Evolutionary conservation across 345 rosid species (phyloP).

Genomic region (Aquilaria sinensis): DNA sequence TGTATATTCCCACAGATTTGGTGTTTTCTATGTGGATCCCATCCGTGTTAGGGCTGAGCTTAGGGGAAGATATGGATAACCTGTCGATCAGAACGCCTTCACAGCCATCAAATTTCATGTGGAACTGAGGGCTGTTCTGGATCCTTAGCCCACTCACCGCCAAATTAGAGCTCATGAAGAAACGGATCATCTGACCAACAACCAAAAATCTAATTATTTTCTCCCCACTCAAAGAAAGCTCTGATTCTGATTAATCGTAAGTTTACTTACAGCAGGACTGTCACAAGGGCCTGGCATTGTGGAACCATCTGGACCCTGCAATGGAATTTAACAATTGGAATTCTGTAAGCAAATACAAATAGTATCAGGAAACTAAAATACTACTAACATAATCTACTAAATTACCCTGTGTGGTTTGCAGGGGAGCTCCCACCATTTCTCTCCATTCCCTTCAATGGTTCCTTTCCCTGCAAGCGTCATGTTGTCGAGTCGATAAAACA

Average conservation of each 20-base stretch:
- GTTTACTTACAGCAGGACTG: constrained; percentile 74
- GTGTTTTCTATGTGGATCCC: constrained; percentile 89
- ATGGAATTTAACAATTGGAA: not conserved
- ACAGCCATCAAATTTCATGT: constrained; percentile 96
- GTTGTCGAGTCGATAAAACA: constrained; percentile 65
- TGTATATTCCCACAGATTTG: constrained; percentile 67
- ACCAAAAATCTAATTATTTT: not conserved
- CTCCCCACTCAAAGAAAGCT: not conserved
- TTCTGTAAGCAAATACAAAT: not conserved
- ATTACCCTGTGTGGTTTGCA: constrained; percentile 96
- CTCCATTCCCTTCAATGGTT: constrained; percentile 92
- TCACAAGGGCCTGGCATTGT: constrained; percentile 61
- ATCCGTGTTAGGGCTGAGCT: constrained; percentile 92
- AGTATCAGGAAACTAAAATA: not conserved
- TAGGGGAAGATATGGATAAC: constrained; percentile 70
- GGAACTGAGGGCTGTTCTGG: constrained; percentile 93
- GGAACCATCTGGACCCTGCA: constrained; percentile 68
- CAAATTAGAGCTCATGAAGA: constrained; percentile 92
- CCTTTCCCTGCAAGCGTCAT: constrained; percentile 73
- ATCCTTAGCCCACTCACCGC: constrained; percentile 58
- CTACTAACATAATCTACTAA: not conserved
- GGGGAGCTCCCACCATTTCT: constrained; percentile 98
- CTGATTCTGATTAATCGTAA: not conserved
- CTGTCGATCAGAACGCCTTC: constrained; percentile 65
- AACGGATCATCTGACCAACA: constrained; percentile 61